Conservation (phyloP, 768 basidiomycete species). For the Chlorophyllum brunneum region DNA sequence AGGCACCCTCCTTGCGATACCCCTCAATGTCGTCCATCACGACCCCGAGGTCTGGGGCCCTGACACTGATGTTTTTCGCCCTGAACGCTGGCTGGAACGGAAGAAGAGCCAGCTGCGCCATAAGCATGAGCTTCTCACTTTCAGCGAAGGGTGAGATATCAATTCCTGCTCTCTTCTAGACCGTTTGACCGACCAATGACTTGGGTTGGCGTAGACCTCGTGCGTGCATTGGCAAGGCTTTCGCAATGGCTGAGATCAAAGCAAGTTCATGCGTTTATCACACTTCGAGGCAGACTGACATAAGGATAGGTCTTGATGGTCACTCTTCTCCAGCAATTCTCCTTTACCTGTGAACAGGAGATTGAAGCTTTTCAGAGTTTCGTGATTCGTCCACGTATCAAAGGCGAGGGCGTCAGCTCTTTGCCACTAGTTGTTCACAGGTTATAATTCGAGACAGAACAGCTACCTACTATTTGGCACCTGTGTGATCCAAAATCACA, state of each 20-base stretch:
- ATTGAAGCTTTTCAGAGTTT: conserved; percentile 67
- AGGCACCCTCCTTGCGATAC: conserved; percentile 52
- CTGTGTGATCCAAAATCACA: neutral
- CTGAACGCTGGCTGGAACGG: conserved; percentile 58
- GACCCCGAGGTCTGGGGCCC: conserved; percentile 55
- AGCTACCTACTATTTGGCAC: neutral
- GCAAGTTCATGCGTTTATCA: conserved; percentile 24
- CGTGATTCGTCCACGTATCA: conserved; percentile 56
- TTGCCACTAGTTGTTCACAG: conserved; percentile 50
- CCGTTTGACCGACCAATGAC: neutral
- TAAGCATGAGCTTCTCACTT: conserved; percentile 48
- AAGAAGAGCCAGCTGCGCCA: conserved; percentile 24
- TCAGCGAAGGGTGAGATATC: conserved; percentile 49
- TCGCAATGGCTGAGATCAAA: conserved; percentile 60
- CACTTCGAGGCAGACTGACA: neutral
- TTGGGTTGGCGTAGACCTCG: conserved; percentile 39
- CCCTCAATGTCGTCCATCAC: conserved; percentile 52
- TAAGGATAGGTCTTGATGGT: conserved; percentile 33
- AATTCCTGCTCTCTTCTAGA: neutral
- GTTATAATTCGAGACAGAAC: conserved; percentile 20
- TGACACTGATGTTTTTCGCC: conserved; percentile 53
- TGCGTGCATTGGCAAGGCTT: conserved; percentile 55
- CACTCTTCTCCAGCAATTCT: conserved; percentile 51
- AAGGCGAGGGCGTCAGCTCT: conserved; percentile 49
- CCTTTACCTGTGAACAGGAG: conserved; percentile 44